Evolutionary conservation across 2,329 filamentous ascomycete species (phyloP), one percentile per base, ranked within the genome.

Genomic region (Reticulascus tulasneorum): DNA sequence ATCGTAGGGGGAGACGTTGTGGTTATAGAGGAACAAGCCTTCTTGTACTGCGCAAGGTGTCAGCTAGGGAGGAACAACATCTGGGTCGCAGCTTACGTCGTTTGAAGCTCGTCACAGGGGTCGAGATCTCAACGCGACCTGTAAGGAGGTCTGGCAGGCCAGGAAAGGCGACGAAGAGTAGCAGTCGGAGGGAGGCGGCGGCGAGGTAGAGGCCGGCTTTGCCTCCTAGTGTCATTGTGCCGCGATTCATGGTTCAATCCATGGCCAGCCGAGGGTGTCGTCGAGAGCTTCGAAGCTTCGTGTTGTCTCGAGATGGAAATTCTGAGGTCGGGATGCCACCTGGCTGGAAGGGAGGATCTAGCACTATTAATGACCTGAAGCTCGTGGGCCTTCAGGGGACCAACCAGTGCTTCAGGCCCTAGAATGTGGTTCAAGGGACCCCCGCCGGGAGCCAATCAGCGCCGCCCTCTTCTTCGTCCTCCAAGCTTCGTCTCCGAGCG

Each of bases 31-130:
- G 55, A 95, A 98, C 39, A 98, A 69, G 15, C 93, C 93, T 66
- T 98, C 93, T 72, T 97, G 91, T 37, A 97, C 88, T 94, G 51
- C 19, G 23, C 2, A 9, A 19, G 6, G 5, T 7, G 19, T 44
- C 25, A 38, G 35, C 37, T 15, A 38, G 40, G n/a, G 11, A 9
- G 7, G 15, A 9, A n/a, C 25, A 11, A 7, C 1, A 4, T 11
- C 4, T 19, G 8, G 19, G 26, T 31, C 31, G 28, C 6, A 26
- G 63, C 84, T 62, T 73, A 94, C 90, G 71, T 78, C 93, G 79
- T 71, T 97, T 97, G 77, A 96, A 98, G 75, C 91, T 95, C 51
- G 88, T 96, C 29, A 97, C 85, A 24, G 93, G 91, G 16, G 93
- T 98, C 28, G 93, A 96, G 54, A 98, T 84, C 71, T 98, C 93